phyloP scores from a whole-genome alignment of 2,329 filamentous ascomycete genomes.

The Xylariales sp. region DNA sequence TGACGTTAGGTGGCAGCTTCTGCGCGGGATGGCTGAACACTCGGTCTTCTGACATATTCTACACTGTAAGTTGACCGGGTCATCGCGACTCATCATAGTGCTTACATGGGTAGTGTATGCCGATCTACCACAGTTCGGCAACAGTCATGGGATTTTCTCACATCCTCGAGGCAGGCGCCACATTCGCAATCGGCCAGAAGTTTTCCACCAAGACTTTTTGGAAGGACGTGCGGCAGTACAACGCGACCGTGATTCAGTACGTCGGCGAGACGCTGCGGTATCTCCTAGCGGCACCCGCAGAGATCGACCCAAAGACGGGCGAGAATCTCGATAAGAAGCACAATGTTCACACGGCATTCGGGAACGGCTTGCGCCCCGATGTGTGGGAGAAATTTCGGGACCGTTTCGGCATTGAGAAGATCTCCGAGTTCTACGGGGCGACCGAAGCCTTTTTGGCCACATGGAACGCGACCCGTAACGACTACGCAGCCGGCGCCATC shows the following conservation, averaged over 20 bases:
- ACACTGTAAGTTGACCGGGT: slow-evolving; percentile 53
- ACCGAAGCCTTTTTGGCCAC: slow-evolving; percentile 67
- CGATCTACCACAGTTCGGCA: slow-evolving; percentile 81
- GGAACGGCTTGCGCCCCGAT: slow-evolving; percentile 81
- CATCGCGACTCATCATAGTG: not conserved
- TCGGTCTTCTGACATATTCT: slow-evolving; percentile 63
- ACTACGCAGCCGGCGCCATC: slow-evolving; percentile 70
- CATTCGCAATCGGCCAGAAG: slow-evolving; percentile 68
- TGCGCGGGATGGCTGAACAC: slow-evolving; percentile 52
- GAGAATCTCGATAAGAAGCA: slow-evolving; percentile 69
- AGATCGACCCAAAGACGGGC: slow-evolving; percentile 58
- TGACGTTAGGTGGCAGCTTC: slow-evolving; percentile 48
- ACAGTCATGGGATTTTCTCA: slow-evolving; percentile 63
- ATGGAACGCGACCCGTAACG: slow-evolving; percentile 71
- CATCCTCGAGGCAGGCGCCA: slow-evolving; percentile 55
- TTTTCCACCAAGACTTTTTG: slow-evolving; percentile 78
- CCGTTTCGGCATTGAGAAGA: slow-evolving; percentile 68
- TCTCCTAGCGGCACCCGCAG: slow-evolving; percentile 62
- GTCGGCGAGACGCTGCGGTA: slow-evolving; percentile 86
- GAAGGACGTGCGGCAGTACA: slow-evolving; percentile 64
- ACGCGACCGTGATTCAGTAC: slow-evolving; percentile 77
- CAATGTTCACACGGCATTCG: slow-evolving; percentile 69
- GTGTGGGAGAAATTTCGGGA: slow-evolving; percentile 81
- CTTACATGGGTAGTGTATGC: slow-evolving; percentile 62
- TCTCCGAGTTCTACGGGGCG: slow-evolving; percentile 77